A percentile compares a stretch with the other conserved stretches of the same genome.
phyloP scores from a whole-genome alignment of 1,139 yeast species.

The Hyphopichia buzzinii region DNA sequence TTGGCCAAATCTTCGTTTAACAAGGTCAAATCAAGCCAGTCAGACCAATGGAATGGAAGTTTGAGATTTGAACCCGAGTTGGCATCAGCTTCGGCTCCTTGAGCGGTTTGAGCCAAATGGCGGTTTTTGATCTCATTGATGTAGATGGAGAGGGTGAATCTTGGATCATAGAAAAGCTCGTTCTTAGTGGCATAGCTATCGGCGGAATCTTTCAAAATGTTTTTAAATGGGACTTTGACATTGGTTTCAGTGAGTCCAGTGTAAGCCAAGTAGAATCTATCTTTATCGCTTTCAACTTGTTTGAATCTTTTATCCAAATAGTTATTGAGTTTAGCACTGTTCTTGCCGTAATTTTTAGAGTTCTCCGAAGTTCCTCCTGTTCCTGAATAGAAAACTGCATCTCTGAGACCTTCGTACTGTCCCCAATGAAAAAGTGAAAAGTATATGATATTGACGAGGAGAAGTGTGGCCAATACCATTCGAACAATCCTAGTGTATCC shows the following conservation, averaged over 20 bases:
- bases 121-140: slow-evolving; percentile 24
- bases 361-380: no score
- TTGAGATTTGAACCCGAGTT: slow-evolving; percentile 17
- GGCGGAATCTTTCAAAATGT: slow-evolving; percentile 15
- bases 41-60: slow-evolving; percentile 32
- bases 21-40: slow-evolving; percentile 26
- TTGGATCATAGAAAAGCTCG: slow-evolving; percentile 34
- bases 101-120: slow-evolving; percentile 9
- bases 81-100: slow-evolving; percentile 6
- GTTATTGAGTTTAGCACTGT: slow-evolving; percentile 2
- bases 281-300: slow-evolving; percentile 14
- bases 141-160: slow-evolving; percentile 37
- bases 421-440: slow-evolving; percentile 3
- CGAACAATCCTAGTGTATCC: no score
- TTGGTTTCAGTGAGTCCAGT: slow-evolving; percentile 18
- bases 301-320: slow-evolving; percentile 11
- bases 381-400: no score
- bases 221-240: slow-evolving; percentile 9
- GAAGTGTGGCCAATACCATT: background rate
- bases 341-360: no score
- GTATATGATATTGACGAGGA: slow-evolving; percentile 1
- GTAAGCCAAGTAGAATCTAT: slow-evolving; percentile 21
- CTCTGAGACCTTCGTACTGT: slow-evolving; percentile 1
- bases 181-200: slow-evolving; percentile 15
- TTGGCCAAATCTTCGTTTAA: slow-evolving; percentile 18